Evolutionary conservation across 2,329 filamentous ascomycete genomes (phyloP), one percentile per base, ranked within the genome.

Genomic region (Fusarium verticillioides): DNA sequence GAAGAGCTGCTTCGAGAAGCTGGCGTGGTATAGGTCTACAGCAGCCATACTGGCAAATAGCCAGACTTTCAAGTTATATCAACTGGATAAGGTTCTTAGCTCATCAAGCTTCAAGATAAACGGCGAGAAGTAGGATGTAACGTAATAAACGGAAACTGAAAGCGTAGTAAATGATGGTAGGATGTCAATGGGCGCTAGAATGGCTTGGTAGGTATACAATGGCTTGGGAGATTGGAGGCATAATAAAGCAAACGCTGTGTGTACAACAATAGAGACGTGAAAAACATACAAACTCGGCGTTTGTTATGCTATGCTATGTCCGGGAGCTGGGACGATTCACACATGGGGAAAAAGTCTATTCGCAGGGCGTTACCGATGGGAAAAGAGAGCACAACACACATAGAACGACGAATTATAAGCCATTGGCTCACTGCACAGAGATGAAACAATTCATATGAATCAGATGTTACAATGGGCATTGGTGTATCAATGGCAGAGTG

Each of bases 1-100:
- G 30, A 68, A 61, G 42, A 72, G 56, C 15, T 72, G 70, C 39
- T 67, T 57, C 26, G 66, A 74, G 54, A 57, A 68, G 59, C 70
- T 54, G 34, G 44, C n/a, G 32, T 73, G 63, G 16, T 70, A 74
- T 8, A 73, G 49, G 6, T 60, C 68, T 60, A 72, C 53, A 46
- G 68, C 63, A 47, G 63, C 62, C 69, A 71, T 71, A 13, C 39
- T 59, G 42, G 63, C 56, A 21, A 54, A 39, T 4, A 58, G 53
- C 68, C 67, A 54, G 52, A 42, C 4, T n/a, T 70, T 2, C 12
- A 54, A 39, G 19, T 2, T 54, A 9, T 28, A 30, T 39, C 19
- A 10, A 26, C 69, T 72, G 58, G 4, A 28, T 42, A 56, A 49
- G n/a, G 30, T 49, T 68, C n/a, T 72, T 72, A 72, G 68, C 54